These are phyloP conservation scores for Candida mesenterica DNA, from an alignment of 1,139 yeast species.

Conservation along the genomic window DNA sequence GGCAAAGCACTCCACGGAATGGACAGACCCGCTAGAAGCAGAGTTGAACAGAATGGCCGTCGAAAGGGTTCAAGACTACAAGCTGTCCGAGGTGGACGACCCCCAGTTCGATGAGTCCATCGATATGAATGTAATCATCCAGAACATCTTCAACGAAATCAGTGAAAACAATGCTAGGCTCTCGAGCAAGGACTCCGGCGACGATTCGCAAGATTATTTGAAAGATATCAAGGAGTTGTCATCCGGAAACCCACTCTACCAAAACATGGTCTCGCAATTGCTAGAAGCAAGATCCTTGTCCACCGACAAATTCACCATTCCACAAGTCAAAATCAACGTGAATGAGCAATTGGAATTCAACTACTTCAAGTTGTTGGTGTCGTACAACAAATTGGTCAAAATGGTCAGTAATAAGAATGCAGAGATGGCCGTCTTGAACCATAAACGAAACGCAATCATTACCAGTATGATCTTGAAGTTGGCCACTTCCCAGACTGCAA, in stretches of 20 bases:
- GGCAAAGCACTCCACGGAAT: constrained; percentile 7
- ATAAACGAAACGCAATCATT: constrained; percentile 8
- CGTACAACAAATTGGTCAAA: constrained; percentile 12
- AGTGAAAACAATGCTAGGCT: constrained; percentile 5
- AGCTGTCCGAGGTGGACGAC: constrained; percentile 2
- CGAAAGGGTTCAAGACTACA: constrained; percentile 9
- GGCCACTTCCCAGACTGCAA: constrained; percentile 6
- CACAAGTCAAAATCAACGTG: constrained; percentile 8
- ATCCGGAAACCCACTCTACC: constrained; percentile 3
- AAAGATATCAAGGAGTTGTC: constrained; percentile 8
- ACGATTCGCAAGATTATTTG: constrained; percentile 1
- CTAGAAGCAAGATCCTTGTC: constrained; percentile 3
- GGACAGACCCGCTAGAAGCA: constrained; percentile 10
- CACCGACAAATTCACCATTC: constrained; percentile 6
- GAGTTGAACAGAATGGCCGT: constrained; percentile 10
- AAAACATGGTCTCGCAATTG: constrained; percentile 5
- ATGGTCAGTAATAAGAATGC: constrained; percentile 11
- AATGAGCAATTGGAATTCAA: constrained; percentile 10
- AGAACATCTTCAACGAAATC: constrained; percentile 8
- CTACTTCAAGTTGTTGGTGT: constrained; percentile 12
- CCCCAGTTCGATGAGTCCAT: constrained; percentile 6
- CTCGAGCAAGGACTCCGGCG: neutral
- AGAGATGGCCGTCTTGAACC: constrained; percentile 12
- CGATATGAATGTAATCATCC: constrained; percentile 6
- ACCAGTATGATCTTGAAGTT: constrained; percentile 9